phyloP scores from a whole-genome alignment of 163 green algal genomes.

The Volvox carteri region DNA sequence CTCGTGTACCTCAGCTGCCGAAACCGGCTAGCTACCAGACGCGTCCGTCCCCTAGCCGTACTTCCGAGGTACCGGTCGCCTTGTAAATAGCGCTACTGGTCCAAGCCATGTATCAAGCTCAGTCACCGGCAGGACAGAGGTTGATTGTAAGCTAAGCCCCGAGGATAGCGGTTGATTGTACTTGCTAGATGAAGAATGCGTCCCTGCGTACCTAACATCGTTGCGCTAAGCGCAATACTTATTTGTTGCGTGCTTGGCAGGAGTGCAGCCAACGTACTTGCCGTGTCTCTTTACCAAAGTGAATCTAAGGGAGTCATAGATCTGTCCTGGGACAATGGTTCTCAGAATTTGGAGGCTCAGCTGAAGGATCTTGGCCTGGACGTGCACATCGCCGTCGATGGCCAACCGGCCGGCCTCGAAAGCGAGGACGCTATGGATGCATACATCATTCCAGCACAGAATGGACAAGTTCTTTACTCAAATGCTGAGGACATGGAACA shows the following conservation, averaged over 20 bases:
- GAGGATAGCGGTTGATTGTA: too few relatives aligned
- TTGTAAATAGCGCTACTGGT: too few relatives aligned
- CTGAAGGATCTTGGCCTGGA: neutral
- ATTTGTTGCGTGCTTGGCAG: neutral
- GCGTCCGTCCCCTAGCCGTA: too few relatives aligned
- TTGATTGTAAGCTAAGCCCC: too few relatives aligned
- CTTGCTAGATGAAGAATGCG: neutral
- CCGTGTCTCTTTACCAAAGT: neutral
- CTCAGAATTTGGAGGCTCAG: neutral
- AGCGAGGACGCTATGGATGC: neutral
- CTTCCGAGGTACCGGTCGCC: too few relatives aligned
- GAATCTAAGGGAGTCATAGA: neutral
- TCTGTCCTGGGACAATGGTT: slow-evolving; percentile 9
- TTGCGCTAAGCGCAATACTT: neutral
- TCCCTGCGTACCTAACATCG: neutral
- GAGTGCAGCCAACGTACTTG: neutral
- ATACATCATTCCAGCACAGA: slow-evolving; percentile 26
- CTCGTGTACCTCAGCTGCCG: too few relatives aligned
- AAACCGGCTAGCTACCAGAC: too few relatives aligned
- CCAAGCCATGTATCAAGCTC: too few relatives aligned
- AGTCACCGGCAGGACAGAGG: too few relatives aligned
- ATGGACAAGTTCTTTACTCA: neutral
- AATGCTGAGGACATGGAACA: neutral
- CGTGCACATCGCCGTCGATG: neutral
- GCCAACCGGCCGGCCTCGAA: neutral